Conservation (phyloP, 805 yeast genomes). For the Candida pseudoglaebosa region DNA sequence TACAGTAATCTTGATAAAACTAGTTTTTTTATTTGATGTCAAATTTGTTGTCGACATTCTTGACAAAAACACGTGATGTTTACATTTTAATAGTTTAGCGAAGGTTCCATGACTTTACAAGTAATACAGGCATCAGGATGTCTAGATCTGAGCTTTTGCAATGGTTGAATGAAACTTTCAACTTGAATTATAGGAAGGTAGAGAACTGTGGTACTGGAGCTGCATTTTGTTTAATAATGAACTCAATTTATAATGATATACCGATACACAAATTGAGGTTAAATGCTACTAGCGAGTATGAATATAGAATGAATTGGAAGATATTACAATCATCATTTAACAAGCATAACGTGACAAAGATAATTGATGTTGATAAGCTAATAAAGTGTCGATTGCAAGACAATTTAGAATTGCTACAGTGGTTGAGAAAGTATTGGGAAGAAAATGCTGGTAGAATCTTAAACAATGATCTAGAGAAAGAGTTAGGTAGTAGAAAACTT, state of each 20-base stretch:
- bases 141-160: constrained; percentile 78
- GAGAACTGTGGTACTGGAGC: constrained; percentile 97
- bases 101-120: too few relatives aligned
- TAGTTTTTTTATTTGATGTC: too few relatives aligned
- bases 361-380: constrained; percentile 75
- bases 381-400: constrained; percentile 90
- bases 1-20: too few relatives aligned
- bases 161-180: constrained; percentile 78
- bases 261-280: constrained; percentile 78
- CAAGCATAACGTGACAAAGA: constrained; percentile 64
- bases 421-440: constrained; percentile 82
- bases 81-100: background rate
- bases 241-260: constrained; percentile 76
- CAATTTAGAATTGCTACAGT: constrained; percentile 89
- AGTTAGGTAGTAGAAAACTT: too few relatives aligned
- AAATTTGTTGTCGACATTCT: background rate
- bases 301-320: constrained; percentile 76
- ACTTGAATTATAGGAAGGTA: constrained; percentile 64
- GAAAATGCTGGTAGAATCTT: constrained; percentile 36
- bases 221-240: constrained; percentile 88
- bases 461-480: background rate
- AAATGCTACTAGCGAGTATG: constrained; percentile 68
- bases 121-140: constrained; percentile 46
- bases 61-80: constrained; percentile 1
- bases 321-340: constrained; percentile 78